phyloP scores from a whole-genome alignment of 805 yeast species.

The Spencermartinsiella europaea region DNA sequence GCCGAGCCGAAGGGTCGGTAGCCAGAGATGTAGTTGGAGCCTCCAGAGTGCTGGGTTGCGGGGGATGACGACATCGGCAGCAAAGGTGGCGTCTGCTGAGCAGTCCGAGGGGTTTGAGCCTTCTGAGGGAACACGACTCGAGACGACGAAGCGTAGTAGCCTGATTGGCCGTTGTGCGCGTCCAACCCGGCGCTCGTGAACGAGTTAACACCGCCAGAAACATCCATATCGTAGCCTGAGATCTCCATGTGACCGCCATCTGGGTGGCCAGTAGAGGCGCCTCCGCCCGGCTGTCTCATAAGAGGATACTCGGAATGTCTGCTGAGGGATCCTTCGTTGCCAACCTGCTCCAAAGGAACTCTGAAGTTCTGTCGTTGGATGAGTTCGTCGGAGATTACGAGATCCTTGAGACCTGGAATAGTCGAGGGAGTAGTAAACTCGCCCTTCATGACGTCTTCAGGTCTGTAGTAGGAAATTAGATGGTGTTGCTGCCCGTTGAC shows the following conservation, averaged over 20 bases:
- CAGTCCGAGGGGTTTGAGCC: background rate
- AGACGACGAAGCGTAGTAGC: background rate
- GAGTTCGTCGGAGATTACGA: conserved; percentile 36
- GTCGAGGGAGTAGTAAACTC: conserved; percentile 54
- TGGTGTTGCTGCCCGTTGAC: conserved; percentile 45
- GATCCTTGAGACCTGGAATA: conserved; percentile 44
- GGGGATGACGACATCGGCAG: background rate
- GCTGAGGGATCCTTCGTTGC: conserved; percentile 1
- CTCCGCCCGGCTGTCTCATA: background rate
- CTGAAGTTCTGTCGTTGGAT: conserved; percentile 31
- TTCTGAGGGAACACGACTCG: background rate
- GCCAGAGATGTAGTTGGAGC: conserved; percentile 11
- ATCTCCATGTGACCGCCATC: background rate
- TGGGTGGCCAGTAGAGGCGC: background rate
- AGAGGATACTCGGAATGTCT: background rate
- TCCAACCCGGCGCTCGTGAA: background rate
- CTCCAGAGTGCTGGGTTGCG: background rate
- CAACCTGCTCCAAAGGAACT: conserved; percentile 27
- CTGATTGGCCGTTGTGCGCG: background rate
- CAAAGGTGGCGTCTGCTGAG: background rate
- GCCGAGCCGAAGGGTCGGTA: conserved; percentile 18
- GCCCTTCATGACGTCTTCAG: conserved; percentile 64
- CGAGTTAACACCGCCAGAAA: background rate
- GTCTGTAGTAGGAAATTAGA: conserved; percentile 70
- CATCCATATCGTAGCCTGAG: background rate